Conservation (phyloP, 108 stramenopile genomes). For the Pelagomonas calceolata region DNA sequence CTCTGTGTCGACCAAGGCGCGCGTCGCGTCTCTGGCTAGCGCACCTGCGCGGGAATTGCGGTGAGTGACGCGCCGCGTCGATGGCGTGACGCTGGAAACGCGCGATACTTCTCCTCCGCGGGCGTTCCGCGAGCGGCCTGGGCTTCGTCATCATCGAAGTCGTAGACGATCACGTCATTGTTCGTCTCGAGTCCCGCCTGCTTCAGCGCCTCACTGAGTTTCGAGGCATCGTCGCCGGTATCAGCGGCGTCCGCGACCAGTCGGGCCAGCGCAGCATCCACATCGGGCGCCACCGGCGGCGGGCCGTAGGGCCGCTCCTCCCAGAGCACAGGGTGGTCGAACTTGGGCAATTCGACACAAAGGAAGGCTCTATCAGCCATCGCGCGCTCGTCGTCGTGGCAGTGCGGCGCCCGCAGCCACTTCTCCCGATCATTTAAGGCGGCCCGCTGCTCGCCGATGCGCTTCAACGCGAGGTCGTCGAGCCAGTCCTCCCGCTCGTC, state of each 20-base stretch:
- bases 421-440: conserved; percentile 4
- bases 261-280: too few species aligned
- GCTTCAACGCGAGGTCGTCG: conserved; percentile 9
- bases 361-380: conserved; percentile 11
- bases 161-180: conserved; percentile 7
- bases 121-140: conserved; percentile 29
- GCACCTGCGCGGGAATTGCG: too few species aligned
- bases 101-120: conserved; percentile 87
- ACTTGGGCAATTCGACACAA: conserved; percentile 21
- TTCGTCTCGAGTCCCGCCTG: too few species aligned
- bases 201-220: too few species aligned
- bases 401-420: not conserved
- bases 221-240: too few species aligned
- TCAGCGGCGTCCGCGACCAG: too few species aligned
- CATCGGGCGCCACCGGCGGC: conserved; percentile 4
- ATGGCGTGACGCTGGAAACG: too few species aligned
- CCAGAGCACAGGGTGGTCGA: conserved; percentile 31
- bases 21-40: conserved; percentile 73
- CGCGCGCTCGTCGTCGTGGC: conserved; percentile 5
- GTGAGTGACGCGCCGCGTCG: too few species aligned
- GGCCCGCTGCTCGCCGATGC: conserved; percentile 9
- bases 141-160: conserved; percentile 9
- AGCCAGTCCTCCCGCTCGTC: conserved; percentile 9
- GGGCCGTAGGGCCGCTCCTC: conserved; percentile 28
- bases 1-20: conserved; percentile 83